Evolutionary conservation across 129 eudicot species (phyloP).

Genomic region (Artemisia argyi): DNA sequence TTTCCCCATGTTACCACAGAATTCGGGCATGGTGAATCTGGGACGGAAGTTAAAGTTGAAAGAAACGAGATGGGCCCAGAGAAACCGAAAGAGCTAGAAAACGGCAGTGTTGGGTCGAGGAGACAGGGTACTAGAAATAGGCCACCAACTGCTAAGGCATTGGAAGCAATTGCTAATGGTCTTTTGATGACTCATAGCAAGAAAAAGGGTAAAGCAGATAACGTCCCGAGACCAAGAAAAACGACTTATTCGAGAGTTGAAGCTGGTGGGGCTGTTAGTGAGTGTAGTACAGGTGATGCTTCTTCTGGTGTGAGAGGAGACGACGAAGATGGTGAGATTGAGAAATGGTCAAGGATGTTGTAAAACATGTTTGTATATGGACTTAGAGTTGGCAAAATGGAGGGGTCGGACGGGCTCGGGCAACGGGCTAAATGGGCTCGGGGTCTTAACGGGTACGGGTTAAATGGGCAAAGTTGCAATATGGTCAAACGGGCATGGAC

Average conservation of each 20-base stretch:
- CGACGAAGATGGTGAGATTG: constrained; percentile 38
- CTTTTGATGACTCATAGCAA: constrained; percentile 39
- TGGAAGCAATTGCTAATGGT: constrained; percentile 74
- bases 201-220: constrained; percentile 36
- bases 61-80: constrained; percentile 11
- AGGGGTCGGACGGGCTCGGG: too few species aligned
- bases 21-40: constrained; percentile 31
- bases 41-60: constrained; percentile 31
- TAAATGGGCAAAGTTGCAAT: too few species aligned
- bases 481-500: too few species aligned
- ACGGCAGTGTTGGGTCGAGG: constrained; percentile 25
- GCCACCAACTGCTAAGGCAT: constrained; percentile 62
- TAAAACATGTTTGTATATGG: too few species aligned
- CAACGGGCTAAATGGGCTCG: too few species aligned
- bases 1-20: constrained; percentile 49
- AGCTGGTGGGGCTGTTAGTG: constrained; percentile 26
- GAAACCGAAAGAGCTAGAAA: constrained; percentile 37
- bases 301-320: constrained; percentile 33
- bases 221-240: constrained; percentile 22
- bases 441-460: too few species aligned
- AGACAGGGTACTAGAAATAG: constrained; percentile 71
- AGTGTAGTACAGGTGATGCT: constrained; percentile 39
- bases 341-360: constrained; percentile 13
- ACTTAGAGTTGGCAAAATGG: too few species aligned
- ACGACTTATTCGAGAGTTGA: constrained; percentile 22